Evolutionary conservation across 2,329 filamentous ascomycete genomes (phyloP).

Genomic region (Chaetomium strumarium): DNA sequence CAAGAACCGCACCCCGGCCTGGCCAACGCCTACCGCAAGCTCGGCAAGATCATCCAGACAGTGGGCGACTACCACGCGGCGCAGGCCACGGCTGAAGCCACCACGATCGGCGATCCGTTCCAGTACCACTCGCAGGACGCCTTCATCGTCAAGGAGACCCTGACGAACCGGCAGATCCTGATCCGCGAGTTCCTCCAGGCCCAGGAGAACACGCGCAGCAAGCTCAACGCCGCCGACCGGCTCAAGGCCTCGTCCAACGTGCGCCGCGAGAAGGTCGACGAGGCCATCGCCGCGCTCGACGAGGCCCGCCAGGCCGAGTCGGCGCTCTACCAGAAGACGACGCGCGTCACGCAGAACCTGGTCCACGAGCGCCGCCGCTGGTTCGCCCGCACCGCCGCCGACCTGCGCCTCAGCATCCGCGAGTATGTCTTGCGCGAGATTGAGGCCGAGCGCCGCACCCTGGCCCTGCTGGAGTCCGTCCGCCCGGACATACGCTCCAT

Average conservation of each 20-base stretch:
- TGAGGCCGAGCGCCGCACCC: conserved; percentile 84
- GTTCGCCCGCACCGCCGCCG: conserved; percentile 81
- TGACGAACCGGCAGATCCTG: conserved; percentile 95
- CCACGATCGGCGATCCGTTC: conserved; percentile 86
- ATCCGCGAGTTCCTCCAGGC: conserved; percentile 89
- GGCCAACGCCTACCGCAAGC: conserved; percentile 84
- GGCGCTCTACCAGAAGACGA: conserved; percentile 77
- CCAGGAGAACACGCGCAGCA: conserved; percentile 76
- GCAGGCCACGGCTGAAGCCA: conserved; percentile 93
- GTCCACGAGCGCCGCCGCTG: conserved; percentile 83
- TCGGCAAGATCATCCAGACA: conserved; percentile 88
- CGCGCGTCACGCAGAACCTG: conserved; percentile 82
- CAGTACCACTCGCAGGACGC: conserved; percentile 94
- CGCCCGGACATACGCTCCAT: conserved; percentile 90
- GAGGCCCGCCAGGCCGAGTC: conserved; percentile 79
- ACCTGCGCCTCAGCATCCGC: conserved; percentile 74
- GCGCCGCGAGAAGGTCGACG: conserved; percentile 90
- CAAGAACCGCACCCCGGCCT: conserved; percentile 89
- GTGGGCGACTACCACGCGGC: conserved; percentile 94
- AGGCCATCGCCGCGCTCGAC: conserved; percentile 85
- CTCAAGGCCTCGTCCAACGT: conserved; percentile 83
- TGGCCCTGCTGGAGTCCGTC: conserved; percentile 89
- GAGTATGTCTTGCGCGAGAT: conserved; percentile 95
- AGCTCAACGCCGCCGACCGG: conserved; percentile 79
- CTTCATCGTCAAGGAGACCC: conserved; percentile 95